These are phyloP conservation scores for Lolium perenne DNA, from an alignment of 176 grass and related monocot genomes.

Conservation along the genomic window DNA sequence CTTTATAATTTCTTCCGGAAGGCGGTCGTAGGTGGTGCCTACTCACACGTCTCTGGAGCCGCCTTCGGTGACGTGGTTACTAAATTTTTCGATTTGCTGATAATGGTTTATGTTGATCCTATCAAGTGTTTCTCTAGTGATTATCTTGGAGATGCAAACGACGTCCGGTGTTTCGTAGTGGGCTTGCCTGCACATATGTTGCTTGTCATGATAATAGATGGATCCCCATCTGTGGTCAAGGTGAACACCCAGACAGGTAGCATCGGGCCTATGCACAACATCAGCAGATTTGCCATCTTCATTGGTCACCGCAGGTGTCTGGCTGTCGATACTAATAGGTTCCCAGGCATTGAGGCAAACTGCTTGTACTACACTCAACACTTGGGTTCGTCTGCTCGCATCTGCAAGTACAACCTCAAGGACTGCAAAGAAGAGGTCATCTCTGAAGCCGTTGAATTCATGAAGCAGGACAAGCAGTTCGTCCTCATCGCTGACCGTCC, in stretches of 20 bases:
- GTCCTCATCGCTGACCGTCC: neutral
- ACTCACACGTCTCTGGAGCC: neutral
- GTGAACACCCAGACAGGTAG: too few relatives aligned
- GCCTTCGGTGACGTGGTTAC: neutral
- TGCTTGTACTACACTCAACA: too few relatives aligned
- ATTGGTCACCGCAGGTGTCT: too few relatives aligned
- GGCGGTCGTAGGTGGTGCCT: neutral
- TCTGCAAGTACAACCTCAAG: neutral
- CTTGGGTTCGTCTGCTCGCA: too few relatives aligned
- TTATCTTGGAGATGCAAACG: neutral
- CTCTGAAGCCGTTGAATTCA: neutral
- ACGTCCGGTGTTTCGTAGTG: too few relatives aligned
- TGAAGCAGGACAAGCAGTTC: neutral
- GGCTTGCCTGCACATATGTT: too few relatives aligned
- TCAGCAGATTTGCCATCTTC: too few relatives aligned
- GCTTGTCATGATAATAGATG: too few relatives aligned
- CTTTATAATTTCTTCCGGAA: neutral
- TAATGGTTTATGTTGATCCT: neutral
- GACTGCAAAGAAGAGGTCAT: neutral
- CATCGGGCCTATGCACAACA: too few relatives aligned
- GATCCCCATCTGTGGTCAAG: too few relatives aligned
- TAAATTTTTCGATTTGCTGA: neutral
- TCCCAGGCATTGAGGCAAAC: too few relatives aligned
- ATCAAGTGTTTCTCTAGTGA: neutral
- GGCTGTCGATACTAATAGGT: too few relatives aligned